Base-by-base conservation (phyloP, 2,329 filamentous ascomycete genomes). In the Hypoxylon sp. region DNA sequence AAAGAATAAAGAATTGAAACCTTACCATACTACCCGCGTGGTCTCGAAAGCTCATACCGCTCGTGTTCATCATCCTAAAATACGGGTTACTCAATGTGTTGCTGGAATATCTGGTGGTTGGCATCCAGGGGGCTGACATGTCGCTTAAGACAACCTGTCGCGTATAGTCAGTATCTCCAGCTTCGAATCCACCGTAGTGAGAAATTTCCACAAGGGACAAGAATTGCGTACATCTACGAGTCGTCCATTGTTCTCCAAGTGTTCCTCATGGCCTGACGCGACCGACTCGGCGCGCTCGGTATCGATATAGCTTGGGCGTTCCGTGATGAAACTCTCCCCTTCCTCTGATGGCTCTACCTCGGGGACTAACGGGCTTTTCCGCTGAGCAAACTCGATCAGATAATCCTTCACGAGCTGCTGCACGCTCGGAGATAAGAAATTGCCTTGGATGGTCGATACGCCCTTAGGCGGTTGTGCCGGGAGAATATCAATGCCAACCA, bases 41-140 rank as follows among this genome's bases (percentile, higher is more conserved):
- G 79, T 99, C 96, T 70, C 89, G 88, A 76, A 97, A 96, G 18
- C 80, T 80, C 74, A 93, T 91, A 60, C 96, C 96, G 81, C 92
- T 97, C 73, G 95, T 97, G 80, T 99, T 99, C 93, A 97, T 97
- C 91, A 99, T 91, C 96, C 96, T 99, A 86, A 82, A 79, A 89
- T 96, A 96, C 70, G 93, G 93, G 87, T 96, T 91, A 95, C 90
- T 97, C 87, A 97, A 86, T 84, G 90, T 97, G 83, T 88, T 93
- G 83, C 91, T 90, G 83, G 88, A 90, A 83, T 92, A 93, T 75
- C 90, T 91, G 75, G 85, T 84, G 55, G 87, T 91, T 83, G 92
- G 91, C 74, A 89, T 85, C 93, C 93, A 97, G 91, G 96, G 94
- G 85, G 86, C 95, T 88, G 90, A 99, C 96, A 99, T 99, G 87